These are phyloP conservation scores for Sarocladium kiliense DNA, from an alignment of 2,329 filamentous ascomycete genomes.

Conservation along the genomic window DNA sequence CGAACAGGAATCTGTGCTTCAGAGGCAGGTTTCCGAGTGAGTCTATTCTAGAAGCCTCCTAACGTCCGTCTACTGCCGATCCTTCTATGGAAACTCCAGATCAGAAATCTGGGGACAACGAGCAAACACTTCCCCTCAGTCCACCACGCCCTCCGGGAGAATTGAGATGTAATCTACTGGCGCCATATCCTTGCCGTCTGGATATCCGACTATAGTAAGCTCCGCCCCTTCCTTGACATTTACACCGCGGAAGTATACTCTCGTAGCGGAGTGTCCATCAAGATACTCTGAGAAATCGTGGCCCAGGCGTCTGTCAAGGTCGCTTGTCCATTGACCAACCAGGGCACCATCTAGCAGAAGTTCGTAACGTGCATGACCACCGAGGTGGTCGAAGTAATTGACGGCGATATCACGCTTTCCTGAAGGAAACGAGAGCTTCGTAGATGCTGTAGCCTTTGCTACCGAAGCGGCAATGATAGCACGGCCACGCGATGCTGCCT, in stretches of 20 bases:
- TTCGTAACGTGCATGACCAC: slow-evolving; percentile 50
- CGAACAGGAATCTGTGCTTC: no score
- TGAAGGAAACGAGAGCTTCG: slow-evolving; percentile 38
- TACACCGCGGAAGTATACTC: slow-evolving; percentile 53
- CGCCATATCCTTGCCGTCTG: slow-evolving; percentile 57
- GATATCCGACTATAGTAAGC: slow-evolving; percentile 49
- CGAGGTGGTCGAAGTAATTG: slow-evolving; percentile 60
- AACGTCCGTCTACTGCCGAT: no score
- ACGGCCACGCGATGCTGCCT: slow-evolving; percentile 50
- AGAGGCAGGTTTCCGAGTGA: no score
- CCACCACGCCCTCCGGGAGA: slow-evolving; percentile 51
- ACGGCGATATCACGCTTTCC: slow-evolving; percentile 59
- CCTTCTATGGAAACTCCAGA: no score
- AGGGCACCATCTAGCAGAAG: slow-evolving; percentile 46
- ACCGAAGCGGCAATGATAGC: slow-evolving; percentile 48
- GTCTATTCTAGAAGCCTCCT: no score
- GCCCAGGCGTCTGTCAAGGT: slow-evolving; percentile 54
- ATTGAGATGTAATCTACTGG: slow-evolving; percentile 63
- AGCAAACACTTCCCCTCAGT: no score
- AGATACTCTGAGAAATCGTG: slow-evolving; percentile 53
- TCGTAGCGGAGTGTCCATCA: slow-evolving; percentile 60
- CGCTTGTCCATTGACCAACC: slow-evolving; percentile 54
- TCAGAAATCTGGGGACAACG: no score
- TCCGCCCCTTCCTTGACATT: slow-evolving; percentile 43
- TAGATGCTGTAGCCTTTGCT: slow-evolving; percentile 42